Evolutionary conservation across 352 stramenopile species (phyloP).

Genomic region (Phytopythium ostracodes): DNA sequence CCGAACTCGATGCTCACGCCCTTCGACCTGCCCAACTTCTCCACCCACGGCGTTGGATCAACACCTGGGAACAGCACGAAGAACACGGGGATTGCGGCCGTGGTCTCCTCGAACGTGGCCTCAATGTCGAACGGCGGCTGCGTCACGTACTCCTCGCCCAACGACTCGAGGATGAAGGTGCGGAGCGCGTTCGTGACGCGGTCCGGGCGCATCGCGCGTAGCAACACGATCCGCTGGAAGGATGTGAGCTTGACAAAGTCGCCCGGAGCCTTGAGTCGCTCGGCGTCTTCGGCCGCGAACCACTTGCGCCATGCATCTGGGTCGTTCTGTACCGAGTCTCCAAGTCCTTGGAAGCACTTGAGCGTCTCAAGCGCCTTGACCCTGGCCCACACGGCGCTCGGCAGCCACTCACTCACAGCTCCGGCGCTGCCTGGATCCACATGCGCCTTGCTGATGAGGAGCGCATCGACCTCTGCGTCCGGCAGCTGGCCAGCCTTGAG

Average conservation of each 20-base stretch:
- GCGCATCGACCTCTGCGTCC: slow-evolving; percentile 87
- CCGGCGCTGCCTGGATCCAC: slow-evolving; percentile 91
- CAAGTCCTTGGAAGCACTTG: slow-evolving; percentile 91
- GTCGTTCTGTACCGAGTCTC: slow-evolving; percentile 95
- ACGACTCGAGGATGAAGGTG: slow-evolving; percentile 87
- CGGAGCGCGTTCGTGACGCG: slow-evolving; percentile 91
- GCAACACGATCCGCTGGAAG: slow-evolving; percentile 87
- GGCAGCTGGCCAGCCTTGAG: slow-evolving; percentile 84
- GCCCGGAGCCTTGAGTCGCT: slow-evolving; percentile 92
- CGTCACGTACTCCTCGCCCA: slow-evolving; percentile 90
- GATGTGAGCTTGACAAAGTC: slow-evolving; percentile 84
- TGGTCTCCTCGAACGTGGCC: slow-evolving; percentile 90
- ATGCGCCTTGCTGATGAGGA: slow-evolving; percentile 86
- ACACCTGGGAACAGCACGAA: slow-evolving; percentile 95
- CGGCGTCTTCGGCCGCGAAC: slow-evolving; percentile 95
- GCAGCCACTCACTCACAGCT: slow-evolving; percentile 92
- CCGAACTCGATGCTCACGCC: slow-evolving; percentile 90
- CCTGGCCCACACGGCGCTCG: slow-evolving; percentile 86
- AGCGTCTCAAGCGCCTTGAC: slow-evolving; percentile 92
- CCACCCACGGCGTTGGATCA: slow-evolving; percentile 93
- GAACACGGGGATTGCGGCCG: slow-evolving; percentile 91
- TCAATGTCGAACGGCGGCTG: slow-evolving; percentile 92
- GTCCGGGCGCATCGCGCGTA: slow-evolving; percentile 92
- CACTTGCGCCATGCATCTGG: slow-evolving; percentile 96
- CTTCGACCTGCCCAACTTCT: slow-evolving; percentile 84